Evolutionary conservation across 2,329 filamentous ascomycete genomes (phyloP), one percentile per base, ranked within the genome.

Genomic region (Truncatella angustata): DNA sequence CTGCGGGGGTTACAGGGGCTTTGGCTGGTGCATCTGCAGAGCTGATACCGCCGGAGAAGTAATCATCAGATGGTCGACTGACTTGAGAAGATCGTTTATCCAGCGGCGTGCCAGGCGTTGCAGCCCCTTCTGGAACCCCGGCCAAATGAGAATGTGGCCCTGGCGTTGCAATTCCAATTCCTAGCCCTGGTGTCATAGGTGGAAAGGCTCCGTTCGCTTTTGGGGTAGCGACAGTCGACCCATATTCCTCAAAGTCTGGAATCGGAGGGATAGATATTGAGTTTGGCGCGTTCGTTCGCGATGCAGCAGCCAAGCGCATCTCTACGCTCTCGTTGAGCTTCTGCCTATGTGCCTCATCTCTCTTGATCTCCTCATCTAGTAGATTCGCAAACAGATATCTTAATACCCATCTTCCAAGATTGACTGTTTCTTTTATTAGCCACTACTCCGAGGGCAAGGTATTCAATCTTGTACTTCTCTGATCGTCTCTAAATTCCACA

Each of bases 361-460:
- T 84, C 58, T 81, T 85, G 59, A 96, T 88, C 67, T 97, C 90
- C 67, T 97, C 92, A 55, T 96, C 89, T 50, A 99, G 88, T 37
- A 97, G 77, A 51, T 88, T 88, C 9, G 87, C 85, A 72, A 99
- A 99, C 0, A 99, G 79, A 69, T 97, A 96, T 30, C 94, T 84
- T 54, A 99, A 74, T 42, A 97, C 85, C 94, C 94, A 99, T 76
- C 96, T 96, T 7, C 94, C 94, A 42, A 97, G 84, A 64, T 96
- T 97, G 69, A 97, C 90, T 94, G 57, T 23, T n/a, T n/a, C n/a
- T n/a, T n/a, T n/a, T n/a, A n/a, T n/a, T n/a, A n/a, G n/a, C n/a
- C n/a, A n/a, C n/a, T n/a, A n/a, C n/a, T n/a, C n/a, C n/a, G n/a
- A n/a, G n/a, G n/a, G n/a, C n/a, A n/a, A n/a, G n/a, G n/a, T n/a